These are phyloP conservation scores for Fusarium secorum DNA, from an alignment of 2,329 filamentous ascomycete genomes.

Conservation along the genomic window DNA sequence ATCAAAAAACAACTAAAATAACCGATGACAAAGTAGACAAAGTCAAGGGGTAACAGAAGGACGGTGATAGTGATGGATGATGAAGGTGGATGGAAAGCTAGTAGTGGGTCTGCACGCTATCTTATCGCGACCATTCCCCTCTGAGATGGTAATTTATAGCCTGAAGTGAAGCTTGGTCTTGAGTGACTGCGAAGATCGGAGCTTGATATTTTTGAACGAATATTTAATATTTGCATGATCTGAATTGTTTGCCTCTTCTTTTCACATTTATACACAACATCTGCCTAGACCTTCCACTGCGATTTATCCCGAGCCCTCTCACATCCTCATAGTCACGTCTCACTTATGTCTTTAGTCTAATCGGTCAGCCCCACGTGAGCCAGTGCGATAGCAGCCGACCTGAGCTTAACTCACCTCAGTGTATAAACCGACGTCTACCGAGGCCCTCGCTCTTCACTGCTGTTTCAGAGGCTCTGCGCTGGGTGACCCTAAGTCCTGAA, in stretches of 20 bases:
- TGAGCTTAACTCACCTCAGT: constrained; percentile 2
- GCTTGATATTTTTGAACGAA: constrained; percentile 1
- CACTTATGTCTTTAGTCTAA: constrained; percentile 10
- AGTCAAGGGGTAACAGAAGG: not conserved
- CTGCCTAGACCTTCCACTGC: not conserved
- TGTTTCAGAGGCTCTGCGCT: constrained; percentile 2
- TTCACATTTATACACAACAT: not conserved
- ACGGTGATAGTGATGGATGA: not conserved
- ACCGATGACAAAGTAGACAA: constrained; percentile 9
- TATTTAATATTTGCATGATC: not conserved
- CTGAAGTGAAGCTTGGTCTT: not conserved
- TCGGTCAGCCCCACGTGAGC: constrained; percentile 33
- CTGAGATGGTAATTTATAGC: constrained; percentile 10
- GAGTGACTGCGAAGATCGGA: constrained; percentile 10
- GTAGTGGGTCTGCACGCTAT: constrained; percentile 20
- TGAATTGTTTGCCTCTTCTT: not conserved
- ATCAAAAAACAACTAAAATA: not conserved
- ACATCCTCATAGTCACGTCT: constrained; percentile 24
- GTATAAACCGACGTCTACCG: constrained; percentile 26
- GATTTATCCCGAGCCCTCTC: constrained; percentile 19
- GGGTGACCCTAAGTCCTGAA: not conserved
- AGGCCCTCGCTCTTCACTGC: not conserved
- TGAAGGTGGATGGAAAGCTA: constrained; percentile 2
- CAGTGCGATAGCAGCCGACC: constrained; percentile 17
- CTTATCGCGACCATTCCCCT: constrained; percentile 32